These are phyloP conservation scores for Gelatoporia subvermispora DNA, from an alignment of 768 basidiomycete species.

Conservation along the genomic window DNA sequence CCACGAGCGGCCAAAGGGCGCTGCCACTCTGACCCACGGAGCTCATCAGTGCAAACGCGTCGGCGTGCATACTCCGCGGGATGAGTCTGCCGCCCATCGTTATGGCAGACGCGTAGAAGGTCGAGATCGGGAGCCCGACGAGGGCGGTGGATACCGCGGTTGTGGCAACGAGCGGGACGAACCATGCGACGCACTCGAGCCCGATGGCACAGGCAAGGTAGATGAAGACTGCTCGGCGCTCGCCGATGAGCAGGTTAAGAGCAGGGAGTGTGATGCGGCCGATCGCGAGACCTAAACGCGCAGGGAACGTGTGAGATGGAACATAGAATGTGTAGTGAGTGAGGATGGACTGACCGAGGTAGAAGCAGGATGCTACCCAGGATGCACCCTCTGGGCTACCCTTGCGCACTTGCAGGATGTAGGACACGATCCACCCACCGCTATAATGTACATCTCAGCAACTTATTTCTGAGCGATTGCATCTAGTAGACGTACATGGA, in stretches of 20 bases:
- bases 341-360: conserved; percentile 14
- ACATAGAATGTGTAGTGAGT: not conserved
- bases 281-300: conserved; percentile 22
- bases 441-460: conserved; percentile 3
- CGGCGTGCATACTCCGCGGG: conserved; percentile 23
- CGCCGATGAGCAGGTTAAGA: conserved; percentile 24
- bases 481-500: conserved; percentile 16
- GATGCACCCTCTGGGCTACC: conserved; percentile 24
- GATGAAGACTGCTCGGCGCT: conserved; percentile 24
- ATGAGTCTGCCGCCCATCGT: conserved; percentile 19
- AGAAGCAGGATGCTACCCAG: conserved; percentile 25
- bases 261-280: conserved; percentile 23
- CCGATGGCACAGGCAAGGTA: conserved; percentile 25
- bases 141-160: conserved; percentile 25
- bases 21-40: conserved; percentile 26
- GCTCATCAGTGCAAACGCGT: conserved; percentile 25
- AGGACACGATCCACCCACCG: conserved; percentile 27
- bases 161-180: conserved; percentile 18
- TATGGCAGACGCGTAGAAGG: conserved; percentile 25
- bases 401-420: conserved; percentile 22
- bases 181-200: conserved; percentile 22
- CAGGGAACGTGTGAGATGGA: not conserved
- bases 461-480: not conserved
- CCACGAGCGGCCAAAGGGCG: conserved; percentile 24
- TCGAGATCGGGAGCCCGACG: conserved; percentile 27